Evolutionary conservation across 75 land plant genomes (phyloP).

Genomic region (Ceratopteris richardii): DNA sequence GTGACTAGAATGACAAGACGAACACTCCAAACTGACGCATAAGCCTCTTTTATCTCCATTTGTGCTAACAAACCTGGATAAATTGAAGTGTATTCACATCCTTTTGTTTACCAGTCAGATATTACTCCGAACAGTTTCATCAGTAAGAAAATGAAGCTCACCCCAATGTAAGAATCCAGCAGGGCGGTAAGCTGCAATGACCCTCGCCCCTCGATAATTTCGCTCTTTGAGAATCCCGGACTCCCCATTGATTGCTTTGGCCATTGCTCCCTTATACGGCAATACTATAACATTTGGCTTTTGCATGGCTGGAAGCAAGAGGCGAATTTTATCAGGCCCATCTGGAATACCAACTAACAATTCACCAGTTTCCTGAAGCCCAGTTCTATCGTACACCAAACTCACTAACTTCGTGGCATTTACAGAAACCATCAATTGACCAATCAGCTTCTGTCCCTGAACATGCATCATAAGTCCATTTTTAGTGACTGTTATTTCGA

Average conservation of each 20-base stretch:
- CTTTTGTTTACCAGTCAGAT: neutral
- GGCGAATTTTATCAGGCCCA: slow-evolving; percentile 13
- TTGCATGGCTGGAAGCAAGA: slow-evolving; percentile 17
- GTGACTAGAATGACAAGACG: slow-evolving; percentile 27
- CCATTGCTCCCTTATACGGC: slow-evolving; percentile 14
- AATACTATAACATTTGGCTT: slow-evolving; percentile 14
- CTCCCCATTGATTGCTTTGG: slow-evolving; percentile 9
- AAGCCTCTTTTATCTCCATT: slow-evolving; percentile 26
- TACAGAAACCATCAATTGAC: slow-evolving; percentile 24
- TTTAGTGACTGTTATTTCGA: too few relatives aligned
- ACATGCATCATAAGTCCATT: too few relatives aligned
- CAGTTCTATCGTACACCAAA: slow-evolving; percentile 25
- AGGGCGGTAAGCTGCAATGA: slow-evolving; percentile 28
- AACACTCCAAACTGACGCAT: slow-evolving; percentile 21
- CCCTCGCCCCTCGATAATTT: slow-evolving; percentile 22
- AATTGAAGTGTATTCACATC: neutral
- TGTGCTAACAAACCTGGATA: slow-evolving; percentile 31
- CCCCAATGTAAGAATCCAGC: slow-evolving; percentile 29
- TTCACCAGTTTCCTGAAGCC: slow-evolving; percentile 31
- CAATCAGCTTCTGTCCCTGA: slow-evolving; percentile 1
- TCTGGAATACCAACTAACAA: slow-evolving; percentile 25
- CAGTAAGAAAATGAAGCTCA: neutral
- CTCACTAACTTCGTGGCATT: slow-evolving; percentile 17
- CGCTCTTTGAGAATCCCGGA: slow-evolving; percentile 15
- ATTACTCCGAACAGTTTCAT: neutral